Base-by-base conservation (phyloP, 495 filamentous ascomycete genomes). In the Penicillium macrosclerotiorum region DNA sequence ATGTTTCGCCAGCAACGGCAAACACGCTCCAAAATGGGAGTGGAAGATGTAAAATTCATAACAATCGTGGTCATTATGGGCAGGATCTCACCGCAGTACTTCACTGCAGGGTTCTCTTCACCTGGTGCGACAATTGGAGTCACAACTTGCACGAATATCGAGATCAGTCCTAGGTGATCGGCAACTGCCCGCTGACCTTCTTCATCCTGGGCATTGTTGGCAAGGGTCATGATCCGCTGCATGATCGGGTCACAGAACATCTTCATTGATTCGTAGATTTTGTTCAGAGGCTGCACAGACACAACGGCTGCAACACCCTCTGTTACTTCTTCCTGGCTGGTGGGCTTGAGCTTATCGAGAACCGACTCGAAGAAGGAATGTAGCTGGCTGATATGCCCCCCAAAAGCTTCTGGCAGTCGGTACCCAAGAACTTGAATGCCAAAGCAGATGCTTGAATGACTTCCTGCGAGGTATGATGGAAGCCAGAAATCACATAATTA, bases 361-460 rank as follows among this genome's bases (percentile, higher is more conserved):
- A 94, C 84, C 30, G 83, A 83, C 55, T 93, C 82, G 62, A 95
- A 99, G 64, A 99, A 97, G 8, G 80, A 72, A 58, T 99, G 93
- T 1, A 99, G 76, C 54, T 95, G 86, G 8, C 76, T 57, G 30
- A 93, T 85, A 61, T 91, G 89, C 7, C 81, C 36, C 84, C 82
- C 6, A 99, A 78, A 11, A 96, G 75, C 51, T 86, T 81, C 56
- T 85, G 88, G 72, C 93, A 99, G 65, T 99, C 93, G 11, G 81
- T 85, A 55, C 94, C 96, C 63, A 97, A 88, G 74, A 95, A 99
- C 57, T 91, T 95, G 69, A 99, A 88, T 6, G 92, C 86, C 69
- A 97, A 82, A 4, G 93, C 93, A 17, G 93, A 86, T 13, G 93
- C 93, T 43, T 89, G 82, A 13, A 93, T 76, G 26, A 99, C 89